Percentiles rank a stretch among this genome's conserved stretches.
phyloP scores from a whole-genome alignment of 2,329 filamentous ascomycete species.

The Fusarium xylarioides region DNA sequence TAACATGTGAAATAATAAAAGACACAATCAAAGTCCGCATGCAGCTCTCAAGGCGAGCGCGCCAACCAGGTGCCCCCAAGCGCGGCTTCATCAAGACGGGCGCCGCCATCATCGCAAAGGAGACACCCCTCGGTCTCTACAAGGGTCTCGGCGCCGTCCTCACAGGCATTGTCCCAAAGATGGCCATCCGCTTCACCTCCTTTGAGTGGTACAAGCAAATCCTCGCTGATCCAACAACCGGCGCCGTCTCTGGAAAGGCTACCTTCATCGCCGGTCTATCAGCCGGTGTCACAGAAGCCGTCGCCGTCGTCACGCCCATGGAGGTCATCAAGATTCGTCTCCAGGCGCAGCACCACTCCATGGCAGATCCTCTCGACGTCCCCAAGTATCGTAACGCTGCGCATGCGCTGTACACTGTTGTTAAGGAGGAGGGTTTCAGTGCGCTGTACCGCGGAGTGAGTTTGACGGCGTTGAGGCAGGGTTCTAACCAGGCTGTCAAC shows the following conservation, averaged over 20 bases:
- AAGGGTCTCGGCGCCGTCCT: constrained; percentile 97
- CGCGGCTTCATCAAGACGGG: constrained; percentile 91
- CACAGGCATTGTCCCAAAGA: constrained; percentile 97
- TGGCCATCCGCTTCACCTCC: constrained; percentile 98
- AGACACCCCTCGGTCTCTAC: constrained; percentile 93
- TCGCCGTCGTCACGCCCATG: constrained; percentile 97
- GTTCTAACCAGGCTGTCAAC: constrained; percentile 97
- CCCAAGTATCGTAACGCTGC: constrained; percentile 98
- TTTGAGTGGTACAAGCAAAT: constrained; percentile 95
- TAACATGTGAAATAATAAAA: constrained; percentile 45
- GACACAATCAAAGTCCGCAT: constrained; percentile 99
- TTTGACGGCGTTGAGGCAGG: constrained; percentile 91
- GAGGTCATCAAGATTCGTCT: constrained; percentile 99
- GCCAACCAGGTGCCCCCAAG: constrained; percentile 82
- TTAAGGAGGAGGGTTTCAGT: constrained; percentile 88
- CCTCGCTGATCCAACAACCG: constrained; percentile 74
- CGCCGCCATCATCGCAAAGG: constrained; percentile 83
- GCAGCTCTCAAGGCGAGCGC: constrained; percentile 91
- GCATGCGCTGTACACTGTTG: constrained; percentile 82
- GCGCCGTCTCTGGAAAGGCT: constrained; percentile 72
- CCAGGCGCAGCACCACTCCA: constrained; percentile 96
- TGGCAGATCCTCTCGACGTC: constrained; percentile 94
- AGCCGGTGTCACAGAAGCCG: constrained; percentile 95
- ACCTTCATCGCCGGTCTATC: constrained; percentile 83
- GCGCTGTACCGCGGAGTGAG: constrained; percentile 94